phyloP scores from a whole-genome alignment of 2,329 filamentous ascomycete species.

The Fusarium sp. region DNA sequence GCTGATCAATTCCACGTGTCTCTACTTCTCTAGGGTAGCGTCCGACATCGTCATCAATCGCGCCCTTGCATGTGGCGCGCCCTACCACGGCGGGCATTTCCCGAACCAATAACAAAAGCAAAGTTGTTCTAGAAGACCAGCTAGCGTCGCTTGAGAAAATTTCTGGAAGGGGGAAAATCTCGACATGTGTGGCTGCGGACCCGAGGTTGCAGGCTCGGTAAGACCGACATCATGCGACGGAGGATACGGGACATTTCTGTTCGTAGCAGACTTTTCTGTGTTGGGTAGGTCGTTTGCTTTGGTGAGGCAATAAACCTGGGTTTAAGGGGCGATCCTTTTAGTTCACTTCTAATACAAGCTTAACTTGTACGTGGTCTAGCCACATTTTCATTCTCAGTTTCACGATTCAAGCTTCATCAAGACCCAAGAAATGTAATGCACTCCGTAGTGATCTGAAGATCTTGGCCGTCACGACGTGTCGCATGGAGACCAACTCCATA shows the following conservation, averaged over 20 bases:
- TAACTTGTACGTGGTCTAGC: slow-evolving; percentile 11
- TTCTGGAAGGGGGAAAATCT: neutral
- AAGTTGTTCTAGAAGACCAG: slow-evolving; percentile 18
- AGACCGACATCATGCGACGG: slow-evolving; percentile 26
- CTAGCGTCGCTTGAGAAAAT: slow-evolving; percentile 15
- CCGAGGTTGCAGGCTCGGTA: slow-evolving; percentile 31
- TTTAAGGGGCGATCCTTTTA: slow-evolving; percentile 29
- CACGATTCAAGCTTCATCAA: neutral
- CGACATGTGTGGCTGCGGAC: slow-evolving; percentile 12
- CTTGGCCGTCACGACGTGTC: slow-evolving; percentile 1
- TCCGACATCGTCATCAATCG: neutral
- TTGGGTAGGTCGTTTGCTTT: slow-evolving; percentile 15
- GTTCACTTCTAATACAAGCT: slow-evolving; percentile 6
- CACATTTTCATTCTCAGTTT: neutral
- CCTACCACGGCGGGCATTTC: neutral
- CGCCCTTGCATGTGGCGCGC: slow-evolving; percentile 11
- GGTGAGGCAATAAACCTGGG: slow-evolving; percentile 2
- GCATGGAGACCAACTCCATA: slow-evolving; percentile 18
- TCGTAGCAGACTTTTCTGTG: neutral
- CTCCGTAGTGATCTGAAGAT: neutral
- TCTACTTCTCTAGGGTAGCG: slow-evolving; percentile 2
- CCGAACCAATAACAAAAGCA: neutral
- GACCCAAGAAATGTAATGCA: neutral
- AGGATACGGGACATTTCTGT: neutral
- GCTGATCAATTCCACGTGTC: slow-evolving; percentile 6